These are phyloP conservation scores for Saccharum officinarum DNA, from an alignment of 176 grass and related monocot genomes.

Conservation along the genomic window DNA sequence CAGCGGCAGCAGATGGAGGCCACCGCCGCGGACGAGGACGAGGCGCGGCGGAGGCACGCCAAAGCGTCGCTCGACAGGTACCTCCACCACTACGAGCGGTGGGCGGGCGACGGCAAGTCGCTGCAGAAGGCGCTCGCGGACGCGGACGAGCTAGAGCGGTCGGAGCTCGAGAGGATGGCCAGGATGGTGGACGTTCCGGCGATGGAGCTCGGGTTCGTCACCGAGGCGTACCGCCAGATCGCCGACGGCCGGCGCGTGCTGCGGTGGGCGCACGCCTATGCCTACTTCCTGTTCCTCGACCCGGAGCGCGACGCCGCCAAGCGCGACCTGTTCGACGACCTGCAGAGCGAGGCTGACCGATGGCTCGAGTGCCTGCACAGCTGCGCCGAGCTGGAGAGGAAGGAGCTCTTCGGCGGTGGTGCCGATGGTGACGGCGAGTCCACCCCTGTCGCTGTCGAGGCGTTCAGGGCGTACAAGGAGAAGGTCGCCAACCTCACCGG, in stretches of 20 bases:
- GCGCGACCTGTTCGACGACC: background rate
- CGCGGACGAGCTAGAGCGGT: background rate
- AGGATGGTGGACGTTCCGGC: background rate
- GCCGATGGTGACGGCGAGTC: background rate
- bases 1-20: background rate
- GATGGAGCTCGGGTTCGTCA: background rate
- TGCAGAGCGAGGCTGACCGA: background rate
- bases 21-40: background rate
- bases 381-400: constrained; percentile 14
- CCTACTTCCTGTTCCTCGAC: constrained; percentile 3
- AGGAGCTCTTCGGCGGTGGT: background rate
- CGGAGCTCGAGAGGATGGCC: background rate
- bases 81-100: constrained; percentile 42
- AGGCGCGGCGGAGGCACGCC: background rate
- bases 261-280: constrained; percentile 2
- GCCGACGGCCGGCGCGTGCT: constrained; percentile 6
- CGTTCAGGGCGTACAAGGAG: background rate
- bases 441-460: too few species aligned
- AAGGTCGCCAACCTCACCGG: background rate
- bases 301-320: background rate
- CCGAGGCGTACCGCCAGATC: background rate
- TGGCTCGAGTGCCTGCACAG: constrained; percentile 26
- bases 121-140: background rate
- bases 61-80: constrained; percentile 35
- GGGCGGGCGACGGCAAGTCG: constrained; percentile 23